Percentiles rank a stretch among this genome's conserved stretches.
Conservation (phyloP, 2,329 filamentous ascomycete genomes). For the Sarocladium oryzae region DNA sequence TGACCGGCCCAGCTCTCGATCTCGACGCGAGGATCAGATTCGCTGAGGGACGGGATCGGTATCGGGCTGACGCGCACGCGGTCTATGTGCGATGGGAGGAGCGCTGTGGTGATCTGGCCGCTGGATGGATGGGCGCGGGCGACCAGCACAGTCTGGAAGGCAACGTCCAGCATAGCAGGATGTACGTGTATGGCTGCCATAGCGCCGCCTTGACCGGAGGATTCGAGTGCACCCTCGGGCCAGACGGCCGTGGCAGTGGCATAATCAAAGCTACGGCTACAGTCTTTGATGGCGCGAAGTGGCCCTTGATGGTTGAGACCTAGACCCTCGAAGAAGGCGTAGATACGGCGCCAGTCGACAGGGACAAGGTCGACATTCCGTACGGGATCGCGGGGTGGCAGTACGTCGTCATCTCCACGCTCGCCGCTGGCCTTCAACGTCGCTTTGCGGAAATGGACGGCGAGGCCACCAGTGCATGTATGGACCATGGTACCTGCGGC, state of each 20-base stretch:
- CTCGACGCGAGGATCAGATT: slow-evolving; percentile 8
- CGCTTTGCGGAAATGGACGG: slow-evolving; percentile 8
- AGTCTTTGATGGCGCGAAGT: slow-evolving; percentile 11
- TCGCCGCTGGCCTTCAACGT: background rate
- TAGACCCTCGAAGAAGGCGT: slow-evolving; percentile 12
- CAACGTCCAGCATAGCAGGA: slow-evolving; percentile 24
- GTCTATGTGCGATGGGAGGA: slow-evolving; percentile 11
- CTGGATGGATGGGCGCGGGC: slow-evolving; percentile 15
- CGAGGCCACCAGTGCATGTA: slow-evolving; percentile 12
- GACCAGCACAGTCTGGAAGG: slow-evolving; percentile 24
- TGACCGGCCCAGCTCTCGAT: slow-evolving; percentile 12
- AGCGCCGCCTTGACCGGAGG: slow-evolving; percentile 1
- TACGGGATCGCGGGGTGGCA: slow-evolving; percentile 9
- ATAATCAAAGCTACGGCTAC: slow-evolving; percentile 11
- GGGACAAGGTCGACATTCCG: slow-evolving; percentile 9
- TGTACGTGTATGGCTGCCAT: slow-evolving; percentile 17
- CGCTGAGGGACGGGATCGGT: background rate
- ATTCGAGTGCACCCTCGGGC: slow-evolving; percentile 10
- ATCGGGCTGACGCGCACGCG: slow-evolving; percentile 11
- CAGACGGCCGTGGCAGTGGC: slow-evolving; percentile 9
- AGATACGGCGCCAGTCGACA: slow-evolving; percentile 11
- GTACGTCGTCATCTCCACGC: slow-evolving; percentile 4
- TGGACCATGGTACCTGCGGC: slow-evolving; percentile 11
- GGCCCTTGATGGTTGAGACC: slow-evolving; percentile 12
- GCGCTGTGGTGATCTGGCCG: slow-evolving; percentile 9